Base-by-base conservation (phyloP, 2,329 filamentous ascomycete species). In the Huntiella decipiens region DNA sequence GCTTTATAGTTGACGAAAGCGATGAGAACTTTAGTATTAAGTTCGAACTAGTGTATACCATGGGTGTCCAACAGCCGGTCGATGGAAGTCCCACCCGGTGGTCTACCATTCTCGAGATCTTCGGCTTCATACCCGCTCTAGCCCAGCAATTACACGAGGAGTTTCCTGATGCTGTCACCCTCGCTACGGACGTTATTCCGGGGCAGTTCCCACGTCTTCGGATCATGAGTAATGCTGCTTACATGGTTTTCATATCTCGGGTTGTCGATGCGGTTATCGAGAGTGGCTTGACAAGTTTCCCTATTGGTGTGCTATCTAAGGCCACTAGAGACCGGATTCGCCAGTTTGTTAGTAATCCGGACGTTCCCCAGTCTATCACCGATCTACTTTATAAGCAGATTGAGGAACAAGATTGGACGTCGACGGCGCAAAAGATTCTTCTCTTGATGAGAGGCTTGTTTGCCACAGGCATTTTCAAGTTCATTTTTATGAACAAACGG, bases 1-100 rank as follows among this genome's bases (percentile, higher is more conserved):
- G 73, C 0, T 74, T 79, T 50, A 63, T 82, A 1, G 61, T 81
- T 0, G 76, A 81, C 47, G 75, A 82, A 55, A 75, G 71, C 34
- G 77, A 82, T 41, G 74, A 79, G 47, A 73, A 72, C 45, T 70
- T 79, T 38, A 72, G 65, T 38, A 63, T 68, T 3, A 71, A 69
- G 40, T 77, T 76, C 33, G 73, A 81, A 52, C 56, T 80, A 0
- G 62, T 80, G 1, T 80, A 81, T 48, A 77, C 74, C 0, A 68
- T 79, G 52, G 77, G 75, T 0, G 50, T 55, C 0, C 70, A 76
- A 48, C 53, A 55, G 1, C 51, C 65, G 0, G 60, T 77, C 0
- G 70, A 79, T 4, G 59, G 67, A 8, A 65, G 65, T 38, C 70
- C 71, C 0, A 56, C 68, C 2, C 60, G 78, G 4, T 82, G 77